phyloP scores from a whole-genome alignment of 768 basidiomycete genomes.

The Rhizopogon salebrosus region DNA sequence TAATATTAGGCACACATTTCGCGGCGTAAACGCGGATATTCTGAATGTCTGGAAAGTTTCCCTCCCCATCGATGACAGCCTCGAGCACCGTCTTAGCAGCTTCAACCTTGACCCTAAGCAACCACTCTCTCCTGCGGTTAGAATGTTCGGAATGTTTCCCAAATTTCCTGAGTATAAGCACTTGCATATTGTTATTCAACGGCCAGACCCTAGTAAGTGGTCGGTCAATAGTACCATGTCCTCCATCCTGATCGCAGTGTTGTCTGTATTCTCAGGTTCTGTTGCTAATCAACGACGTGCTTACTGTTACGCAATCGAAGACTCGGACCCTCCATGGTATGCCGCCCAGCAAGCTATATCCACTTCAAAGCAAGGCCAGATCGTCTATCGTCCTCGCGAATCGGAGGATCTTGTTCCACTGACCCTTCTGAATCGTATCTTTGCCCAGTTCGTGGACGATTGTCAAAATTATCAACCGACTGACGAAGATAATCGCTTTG shows the following conservation, averaged over 20 bases:
- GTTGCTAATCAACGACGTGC: too few relatives aligned
- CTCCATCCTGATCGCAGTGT: too few relatives aligned
- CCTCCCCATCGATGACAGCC: background rate
- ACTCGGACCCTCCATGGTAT: background rate
- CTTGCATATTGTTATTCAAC: conserved; percentile 3
- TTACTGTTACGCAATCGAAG: too few relatives aligned
- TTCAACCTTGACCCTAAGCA: background rate
- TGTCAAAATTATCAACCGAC: background rate
- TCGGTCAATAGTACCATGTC: too few relatives aligned
- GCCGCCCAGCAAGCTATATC: background rate
- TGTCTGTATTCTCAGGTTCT: too few relatives aligned
- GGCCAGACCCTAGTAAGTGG: background rate
- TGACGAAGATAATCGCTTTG: conserved; percentile 5
- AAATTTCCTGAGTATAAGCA: background rate
- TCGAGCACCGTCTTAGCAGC: background rate
- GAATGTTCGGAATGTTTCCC: background rate
- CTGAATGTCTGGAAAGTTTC: background rate
- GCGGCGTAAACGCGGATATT: background rate
- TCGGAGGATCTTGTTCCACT: background rate
- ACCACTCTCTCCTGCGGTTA: too few relatives aligned
- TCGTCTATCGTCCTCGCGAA: background rate
- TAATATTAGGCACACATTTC: background rate
- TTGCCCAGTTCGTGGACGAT: conserved; percentile 5
- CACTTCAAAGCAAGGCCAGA: background rate
- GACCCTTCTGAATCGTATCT: conserved; percentile 3